Evolutionary conservation across 129 eudicot genomes (phyloP).

Genomic region (Ambrosia artemisiifolia): DNA sequence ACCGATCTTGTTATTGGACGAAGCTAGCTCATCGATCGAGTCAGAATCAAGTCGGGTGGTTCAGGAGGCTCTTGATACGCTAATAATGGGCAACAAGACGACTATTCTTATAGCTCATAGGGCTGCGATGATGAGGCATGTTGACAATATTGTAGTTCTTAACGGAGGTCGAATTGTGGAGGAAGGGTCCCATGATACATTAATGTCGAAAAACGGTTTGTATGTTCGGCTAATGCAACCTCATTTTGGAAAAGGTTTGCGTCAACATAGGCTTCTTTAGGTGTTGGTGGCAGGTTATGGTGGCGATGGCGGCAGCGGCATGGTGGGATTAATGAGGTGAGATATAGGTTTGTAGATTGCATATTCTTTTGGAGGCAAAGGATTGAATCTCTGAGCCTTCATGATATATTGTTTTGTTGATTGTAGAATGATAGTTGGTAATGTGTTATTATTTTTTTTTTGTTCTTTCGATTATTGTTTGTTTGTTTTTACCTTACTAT

Average conservation of each 20-base stretch:
- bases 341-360: conserved; percentile 36
- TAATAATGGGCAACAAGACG: conserved; percentile 92
- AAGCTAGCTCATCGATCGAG: conserved; percentile 95
- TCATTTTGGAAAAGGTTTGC: conserved; percentile 83
- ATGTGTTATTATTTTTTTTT: conserved; percentile 13
- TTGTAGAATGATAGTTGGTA: conserved; percentile 35
- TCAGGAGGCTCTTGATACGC: conserved; percentile 97
- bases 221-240: conserved; percentile 97
- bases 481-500: conserved; percentile 5
- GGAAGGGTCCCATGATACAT: conserved; percentile 81
- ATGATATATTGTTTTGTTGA: conserved; percentile 49
- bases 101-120: conserved; percentile 90
- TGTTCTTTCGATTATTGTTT: conserved; percentile 5
- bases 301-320: conserved; percentile 2
- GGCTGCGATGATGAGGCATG: conserved; percentile 98
- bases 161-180: conserved; percentile 95
- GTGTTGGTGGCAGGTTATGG: background rate
- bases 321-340: conserved; percentile 32
- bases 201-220: conserved; percentile 75
- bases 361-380: conserved; percentile 70
- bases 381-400: conserved; percentile 41
- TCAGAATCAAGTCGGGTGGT: conserved; percentile 95
- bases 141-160: conserved; percentile 89
- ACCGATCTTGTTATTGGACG: conserved; percentile 89
- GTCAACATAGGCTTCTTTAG: conserved; percentile 78